Evolutionary conservation across 345 rosid genomes (phyloP), one percentile per base, ranked within the genome.

Genomic region (Rhizophora apiculata): DNA sequence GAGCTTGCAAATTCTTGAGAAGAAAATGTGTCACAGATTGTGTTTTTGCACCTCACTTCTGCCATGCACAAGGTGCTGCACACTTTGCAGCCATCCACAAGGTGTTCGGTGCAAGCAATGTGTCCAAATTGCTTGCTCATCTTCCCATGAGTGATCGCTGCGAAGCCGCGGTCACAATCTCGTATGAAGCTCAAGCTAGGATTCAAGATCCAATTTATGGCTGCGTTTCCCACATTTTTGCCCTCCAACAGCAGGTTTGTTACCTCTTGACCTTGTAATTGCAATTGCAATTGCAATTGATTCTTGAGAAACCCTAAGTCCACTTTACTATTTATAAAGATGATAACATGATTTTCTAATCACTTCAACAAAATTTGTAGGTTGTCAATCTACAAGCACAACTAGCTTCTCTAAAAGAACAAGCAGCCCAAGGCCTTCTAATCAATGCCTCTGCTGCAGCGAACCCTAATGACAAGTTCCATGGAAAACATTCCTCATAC

Each of bases 101-200:
- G 80, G 97, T 94, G 49, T 94, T 94, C 68, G 98, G 98, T 67
- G 98, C 98, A 64, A 94, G 98, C 80, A 94, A 91, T 77, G 95
- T 87, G 53, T 91, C 98, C 8, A 94, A 94, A 72, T 70, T 91
- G 65, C 91, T 94, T 51, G 81, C 90, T 60, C 89, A 88, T 66
- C 88, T 94, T 31, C 98, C 97, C 7, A 83, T 76, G 5, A 73
- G 71, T 20, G 93, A 94, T 39, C 88, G 97, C 4, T 84, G 93
- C n/a, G 95, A 94, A 75, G 97, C 98, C 1, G 96, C 94, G 0
- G 84, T 91, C 65, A 94, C 98, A 20, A 91, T 91, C 84, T 88
- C 95, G 4, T 94, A 94, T 74, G 98, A 94, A 81, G 97, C 98
- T 80, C 96, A 89, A 83, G 96, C 98, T 30, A 79, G 98, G 79